phyloP scores from a whole-genome alignment of 2,329 filamentous ascomycete species.

The Xylariales sp. region DNA sequence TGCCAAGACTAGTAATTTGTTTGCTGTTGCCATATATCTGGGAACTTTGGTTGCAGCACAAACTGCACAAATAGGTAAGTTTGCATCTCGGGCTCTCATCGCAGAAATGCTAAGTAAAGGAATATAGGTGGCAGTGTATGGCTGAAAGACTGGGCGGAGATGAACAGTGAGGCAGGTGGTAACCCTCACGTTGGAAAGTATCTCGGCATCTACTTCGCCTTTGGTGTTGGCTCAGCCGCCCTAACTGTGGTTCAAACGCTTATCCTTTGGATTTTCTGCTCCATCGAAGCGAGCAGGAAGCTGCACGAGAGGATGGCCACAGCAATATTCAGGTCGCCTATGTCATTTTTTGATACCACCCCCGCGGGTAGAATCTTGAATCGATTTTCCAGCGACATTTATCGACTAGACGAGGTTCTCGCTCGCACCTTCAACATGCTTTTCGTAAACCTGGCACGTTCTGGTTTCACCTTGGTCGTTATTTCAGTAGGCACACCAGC shows the following conservation, averaged over 20 bases:
- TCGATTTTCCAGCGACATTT: constrained; percentile 85
- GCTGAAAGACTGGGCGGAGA: constrained; percentile 90
- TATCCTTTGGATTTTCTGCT: constrained; percentile 98
- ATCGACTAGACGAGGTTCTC: constrained; percentile 85
- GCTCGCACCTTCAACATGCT: constrained; percentile 98
- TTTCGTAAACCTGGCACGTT: constrained; percentile 71
- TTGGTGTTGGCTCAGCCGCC: constrained; percentile 81
- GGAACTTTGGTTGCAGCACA: constrained; percentile 74
- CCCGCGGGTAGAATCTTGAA: constrained; percentile 95
- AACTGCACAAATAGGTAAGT: constrained; percentile 71
- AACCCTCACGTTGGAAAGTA: constrained; percentile 84
- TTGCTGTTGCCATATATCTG: constrained; percentile 78
- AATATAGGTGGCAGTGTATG: constrained; percentile 75
- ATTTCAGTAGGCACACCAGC: constrained; percentile 78
- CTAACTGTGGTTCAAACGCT: constrained; percentile 89
- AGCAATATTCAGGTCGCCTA: constrained; percentile 94
- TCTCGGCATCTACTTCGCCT: constrained; percentile 91
- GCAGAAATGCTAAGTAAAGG: too few species aligned
- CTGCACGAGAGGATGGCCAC: constrained; percentile 96
- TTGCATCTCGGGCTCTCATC: constrained; percentile 6
- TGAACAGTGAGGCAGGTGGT: constrained; percentile 60
- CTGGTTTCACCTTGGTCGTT: constrained; percentile 79
- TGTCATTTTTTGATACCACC: constrained; percentile 98
- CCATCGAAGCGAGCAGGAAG: constrained; percentile 96
- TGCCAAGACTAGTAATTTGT: constrained; percentile 86